A percentile compares a stretch with the other conserved stretches of the same genome.
These are phyloP conservation scores for Usnea hakonensis DNA, from an alignment of 495 filamentous ascomycete genomes.

Conservation along the genomic window DNA sequence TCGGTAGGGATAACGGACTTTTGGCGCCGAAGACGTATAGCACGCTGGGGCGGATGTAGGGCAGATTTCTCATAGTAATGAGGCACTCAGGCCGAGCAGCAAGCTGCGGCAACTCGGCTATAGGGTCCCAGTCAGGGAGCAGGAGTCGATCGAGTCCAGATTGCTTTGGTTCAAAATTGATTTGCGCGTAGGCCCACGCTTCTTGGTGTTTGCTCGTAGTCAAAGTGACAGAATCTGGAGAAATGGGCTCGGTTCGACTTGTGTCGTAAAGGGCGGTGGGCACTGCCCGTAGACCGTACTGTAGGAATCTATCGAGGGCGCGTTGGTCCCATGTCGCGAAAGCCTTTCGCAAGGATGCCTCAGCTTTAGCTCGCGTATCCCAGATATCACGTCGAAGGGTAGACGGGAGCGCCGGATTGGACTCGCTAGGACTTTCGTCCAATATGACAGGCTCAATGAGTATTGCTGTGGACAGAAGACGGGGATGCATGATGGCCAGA, in stretches of 20 bases:
- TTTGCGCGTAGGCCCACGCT: conserved; percentile 32
- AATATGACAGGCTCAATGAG: conserved; percentile 41
- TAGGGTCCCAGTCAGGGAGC: conserved; percentile 37
- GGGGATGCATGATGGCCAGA: conserved; percentile 36
- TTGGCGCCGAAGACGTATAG: conserved; percentile 7
- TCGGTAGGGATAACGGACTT: neutral
- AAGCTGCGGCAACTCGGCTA: conserved; percentile 28
- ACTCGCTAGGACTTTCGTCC: neutral
- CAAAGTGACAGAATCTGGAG: conserved; percentile 46
- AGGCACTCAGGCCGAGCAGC: conserved; percentile 25
- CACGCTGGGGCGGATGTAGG: conserved; percentile 4
- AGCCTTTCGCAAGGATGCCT: conserved; percentile 17
- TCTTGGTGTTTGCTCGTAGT: conserved; percentile 58
- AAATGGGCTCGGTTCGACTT: conserved; percentile 17
- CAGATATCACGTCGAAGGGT: conserved; percentile 19
- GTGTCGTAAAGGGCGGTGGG: conserved; percentile 37
- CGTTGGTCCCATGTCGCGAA: conserved; percentile 23
- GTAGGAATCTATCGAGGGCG: conserved; percentile 23
- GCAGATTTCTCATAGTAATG: conserved; percentile 5
- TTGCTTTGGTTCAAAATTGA: conserved; percentile 15
- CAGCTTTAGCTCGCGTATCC: conserved; percentile 17
- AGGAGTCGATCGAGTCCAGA: conserved; percentile 39
- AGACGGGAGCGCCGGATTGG: neutral
- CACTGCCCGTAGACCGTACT: conserved; percentile 20
- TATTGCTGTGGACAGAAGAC: conserved; percentile 37